A percentile compares a stretch with the other conserved stretches of the same genome.
phyloP scores from a whole-genome alignment of 2,329 filamentous ascomycete genomes.

The Teratosphaeria nubilosa region DNA sequence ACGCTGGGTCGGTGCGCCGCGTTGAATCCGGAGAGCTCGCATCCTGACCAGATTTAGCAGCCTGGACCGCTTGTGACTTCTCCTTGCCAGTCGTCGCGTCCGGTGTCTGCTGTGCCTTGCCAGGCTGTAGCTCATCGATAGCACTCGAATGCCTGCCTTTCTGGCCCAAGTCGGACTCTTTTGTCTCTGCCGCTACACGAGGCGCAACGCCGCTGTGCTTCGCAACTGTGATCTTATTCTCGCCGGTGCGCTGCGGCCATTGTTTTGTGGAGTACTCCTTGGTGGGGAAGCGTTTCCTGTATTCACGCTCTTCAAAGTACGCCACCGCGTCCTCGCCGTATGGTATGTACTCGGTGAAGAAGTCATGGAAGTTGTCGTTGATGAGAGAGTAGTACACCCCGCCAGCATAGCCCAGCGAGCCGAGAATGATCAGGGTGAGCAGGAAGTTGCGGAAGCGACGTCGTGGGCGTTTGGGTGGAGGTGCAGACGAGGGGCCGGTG shows the following conservation, averaged over 20 bases:
- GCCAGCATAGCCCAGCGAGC: constrained; percentile 69
- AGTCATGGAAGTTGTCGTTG: constrained; percentile 97
- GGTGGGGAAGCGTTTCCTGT: constrained; percentile 70
- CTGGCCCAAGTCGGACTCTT: constrained; percentile 31
- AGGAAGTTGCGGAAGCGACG: constrained; percentile 69
- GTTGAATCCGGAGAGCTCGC: background rate
- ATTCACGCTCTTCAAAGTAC: constrained; percentile 91
- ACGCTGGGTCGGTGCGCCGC: background rate
- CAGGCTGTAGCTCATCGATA: constrained; percentile 39
- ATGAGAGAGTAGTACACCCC: constrained; percentile 87
- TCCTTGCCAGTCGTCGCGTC: constrained; percentile 9
- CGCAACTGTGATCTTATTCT: constrained; percentile 69
- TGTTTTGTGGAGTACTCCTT: constrained; percentile 32
- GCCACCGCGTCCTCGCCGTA: constrained; percentile 90
- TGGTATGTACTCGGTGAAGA: constrained; percentile 94
- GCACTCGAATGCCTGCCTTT: constrained; percentile 54
- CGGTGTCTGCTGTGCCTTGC: constrained; percentile 14
- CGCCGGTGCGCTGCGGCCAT: constrained; percentile 41
- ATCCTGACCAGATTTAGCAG: constrained; percentile 15
- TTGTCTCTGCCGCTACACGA: constrained; percentile 56
- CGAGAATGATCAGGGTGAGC: constrained; percentile 64
- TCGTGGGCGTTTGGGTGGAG: constrained; percentile 51
- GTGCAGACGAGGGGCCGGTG: constrained; percentile 32
- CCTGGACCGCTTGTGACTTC: constrained; percentile 20
- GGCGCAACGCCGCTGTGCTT: constrained; percentile 78